Base-by-base conservation (phyloP, 805 yeast species). In the Saccharomycopsis synnaedendra region DNA sequence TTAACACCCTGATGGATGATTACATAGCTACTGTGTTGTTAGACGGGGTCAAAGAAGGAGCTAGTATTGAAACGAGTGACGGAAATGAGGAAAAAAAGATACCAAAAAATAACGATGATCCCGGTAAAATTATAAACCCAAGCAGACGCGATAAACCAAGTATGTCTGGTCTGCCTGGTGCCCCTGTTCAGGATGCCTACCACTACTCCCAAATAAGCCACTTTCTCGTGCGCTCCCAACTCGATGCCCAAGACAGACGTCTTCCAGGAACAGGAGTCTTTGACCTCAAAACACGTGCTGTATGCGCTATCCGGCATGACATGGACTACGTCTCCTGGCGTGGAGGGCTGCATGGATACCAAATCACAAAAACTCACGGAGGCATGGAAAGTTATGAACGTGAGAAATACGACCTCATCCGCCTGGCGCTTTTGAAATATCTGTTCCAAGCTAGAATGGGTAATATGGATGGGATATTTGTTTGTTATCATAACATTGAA, bases 391-490 rank as follows among this genome's bases (percentile, higher is more conserved):
- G 94, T n/a, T 85, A 78, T 60, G 87, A 84, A 56, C 69, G 89
- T 19, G 98, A 90, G 58, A 71, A 74, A 60, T 71, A 67, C 52
- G 97, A 90, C 58, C 71, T 90, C 56, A 75, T 81, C 11, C 67
- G 85, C 49, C 75, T 90, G 1, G 82, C 93, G 0, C 64, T 90
- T 64, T 67, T 90, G 56, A 90, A 90, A 64, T 90, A 90, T 59
- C 75, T 85, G 3, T 69, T 90, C 55, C 97, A 93, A 63, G 97
- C 96, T 0, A 71, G 97, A 53, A 84, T 90, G 39, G 98, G 97
- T 3, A 80, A 84, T 57, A 90, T 93, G 97, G 97, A 89, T 63
- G 98, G 98, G 4, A 86, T 93, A 3, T 87, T 85, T 56, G 71
- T 90, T 10, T 96, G 96, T 0, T 90, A 81, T 62, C 98, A 90